These are phyloP conservation scores for Solanum hybrid DNA, from an alignment of 305 asterid species.

Conservation along the genomic window DNA sequence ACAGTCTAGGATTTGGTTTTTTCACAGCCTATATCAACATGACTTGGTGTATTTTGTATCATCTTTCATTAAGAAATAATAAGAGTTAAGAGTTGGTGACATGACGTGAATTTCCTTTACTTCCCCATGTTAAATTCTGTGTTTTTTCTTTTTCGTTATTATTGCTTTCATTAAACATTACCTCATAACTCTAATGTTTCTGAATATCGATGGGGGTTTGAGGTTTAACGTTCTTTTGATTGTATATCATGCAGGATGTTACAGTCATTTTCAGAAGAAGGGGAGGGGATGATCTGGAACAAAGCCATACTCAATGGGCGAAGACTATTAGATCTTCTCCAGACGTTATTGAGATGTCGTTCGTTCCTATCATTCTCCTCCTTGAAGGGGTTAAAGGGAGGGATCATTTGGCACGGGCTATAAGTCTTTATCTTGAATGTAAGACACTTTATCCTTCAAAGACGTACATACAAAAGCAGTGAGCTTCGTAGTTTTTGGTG, in stretches of 20 bases:
- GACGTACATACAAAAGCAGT: not conserved
- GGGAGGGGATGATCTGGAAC: constrained; percentile 89
- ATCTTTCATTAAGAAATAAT: not conserved
- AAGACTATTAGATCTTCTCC: constrained; percentile 64
- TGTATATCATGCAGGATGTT: constrained; percentile 48
- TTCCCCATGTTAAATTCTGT: not conserved
- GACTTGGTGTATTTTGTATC: not conserved
- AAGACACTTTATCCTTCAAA: constrained; percentile 14
- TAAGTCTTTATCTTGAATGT: constrained; percentile 71
- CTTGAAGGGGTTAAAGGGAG: constrained; percentile 65
- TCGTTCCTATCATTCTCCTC: constrained; percentile 52
- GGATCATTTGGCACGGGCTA: constrained; percentile 66
- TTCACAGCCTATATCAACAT: not conserved
- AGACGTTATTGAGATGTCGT: constrained; percentile 79
- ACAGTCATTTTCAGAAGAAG: constrained; percentile 81
- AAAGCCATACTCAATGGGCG: constrained; percentile 68
- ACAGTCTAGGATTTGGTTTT: not conserved
- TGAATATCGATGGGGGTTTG: not conserved
- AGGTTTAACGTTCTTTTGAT: not conserved
- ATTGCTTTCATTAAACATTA: not conserved
- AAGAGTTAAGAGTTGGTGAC: not conserved
- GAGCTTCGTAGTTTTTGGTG: not conserved
- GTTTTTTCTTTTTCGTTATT: not conserved
- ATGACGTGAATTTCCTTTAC: not conserved
- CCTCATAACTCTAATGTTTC: not conserved